Percentiles rank a stretch among this genome's conserved stretches.
These are phyloP conservation scores for Pestalotiopsis sp. DNA, from an alignment of 2,329 filamentous ascomycete species.

Conservation along the genomic window DNA sequence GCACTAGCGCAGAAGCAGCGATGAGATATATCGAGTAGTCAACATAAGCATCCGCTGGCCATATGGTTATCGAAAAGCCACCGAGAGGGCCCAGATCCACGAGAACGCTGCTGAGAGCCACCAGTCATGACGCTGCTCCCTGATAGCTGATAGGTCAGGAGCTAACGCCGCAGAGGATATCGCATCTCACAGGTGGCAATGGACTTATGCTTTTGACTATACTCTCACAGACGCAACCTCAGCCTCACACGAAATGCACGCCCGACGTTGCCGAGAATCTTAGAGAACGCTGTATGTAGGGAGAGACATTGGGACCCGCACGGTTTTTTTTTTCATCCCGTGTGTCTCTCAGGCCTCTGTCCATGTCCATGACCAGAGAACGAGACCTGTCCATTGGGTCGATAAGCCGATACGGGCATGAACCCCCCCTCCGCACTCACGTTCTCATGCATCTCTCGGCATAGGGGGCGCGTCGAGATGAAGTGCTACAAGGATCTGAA, in stretches of 20 bases:
- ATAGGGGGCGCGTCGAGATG: neutral
- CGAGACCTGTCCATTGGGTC: neutral
- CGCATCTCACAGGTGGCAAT: neutral
- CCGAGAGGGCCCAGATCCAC: neutral
- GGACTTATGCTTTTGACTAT: neutral
- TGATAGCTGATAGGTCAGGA: neutral
- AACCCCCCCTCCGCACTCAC: neutral
- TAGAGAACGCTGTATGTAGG: neutral
- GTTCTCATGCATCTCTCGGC: neutral
- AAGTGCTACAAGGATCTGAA: neutral
- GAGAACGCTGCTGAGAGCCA: neutral
- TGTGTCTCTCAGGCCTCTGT: neutral
- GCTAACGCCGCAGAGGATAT: neutral
- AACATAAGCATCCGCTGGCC: neutral
- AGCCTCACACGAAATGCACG: conserved; percentile 1
- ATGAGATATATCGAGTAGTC: neutral
- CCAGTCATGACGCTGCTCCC: neutral
- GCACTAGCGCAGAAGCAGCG: neutral
- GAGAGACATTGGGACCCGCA: neutral
- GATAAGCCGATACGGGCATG: neutral
- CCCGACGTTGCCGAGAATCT: neutral
- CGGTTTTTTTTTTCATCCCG: neutral
- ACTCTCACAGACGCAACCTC: neutral
- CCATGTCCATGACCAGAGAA: neutral
- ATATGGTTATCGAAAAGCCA: neutral